Conservation (phyloP, 371 early-diverging fungal genomes). For the Apophysomyces sp. region DNA sequence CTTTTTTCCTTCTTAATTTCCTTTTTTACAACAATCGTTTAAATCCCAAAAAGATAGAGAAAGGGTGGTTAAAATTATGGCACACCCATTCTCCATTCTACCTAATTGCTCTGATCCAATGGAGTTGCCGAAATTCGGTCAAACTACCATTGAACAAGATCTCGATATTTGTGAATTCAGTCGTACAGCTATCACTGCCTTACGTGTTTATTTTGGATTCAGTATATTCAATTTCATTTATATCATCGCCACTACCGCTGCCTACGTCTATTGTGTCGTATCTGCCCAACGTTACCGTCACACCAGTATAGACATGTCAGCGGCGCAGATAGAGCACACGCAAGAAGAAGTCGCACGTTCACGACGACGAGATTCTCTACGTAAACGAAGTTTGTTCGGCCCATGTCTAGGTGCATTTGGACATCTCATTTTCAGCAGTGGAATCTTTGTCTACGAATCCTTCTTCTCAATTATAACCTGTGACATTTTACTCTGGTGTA, state of each 20-base stretch:
- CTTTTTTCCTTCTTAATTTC: neutral
- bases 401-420: slow-evolving; percentile 25
- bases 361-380: slow-evolving; percentile 8
- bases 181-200: neutral
- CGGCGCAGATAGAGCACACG: neutral
- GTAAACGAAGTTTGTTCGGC: slow-evolving; percentile 14
- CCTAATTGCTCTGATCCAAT: neutral
- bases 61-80: neutral
- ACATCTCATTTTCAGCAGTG: slow-evolving; percentile 20
- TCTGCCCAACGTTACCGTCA: neutral
- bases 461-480: slow-evolving; percentile 9
- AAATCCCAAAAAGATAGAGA: no score
- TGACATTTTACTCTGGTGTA: slow-evolving; percentile 17
- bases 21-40: no score
- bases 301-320: neutral
- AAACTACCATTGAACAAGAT: neutral
- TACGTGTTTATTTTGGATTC: slow-evolving; percentile 8
- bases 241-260: slow-evolving; percentile 10
- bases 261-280: slow-evolving; percentile 6
- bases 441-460: slow-evolving; percentile 13
- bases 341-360: neutral
- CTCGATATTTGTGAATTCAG: neutral
- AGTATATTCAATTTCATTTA: slow-evolving; percentile 6
- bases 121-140: neutral
- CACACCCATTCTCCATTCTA: neutral